These are phyloP conservation scores for Rubroboletus pulcherrimus DNA, from an alignment of 768 basidiomycete species.

Conservation along the genomic window DNA sequence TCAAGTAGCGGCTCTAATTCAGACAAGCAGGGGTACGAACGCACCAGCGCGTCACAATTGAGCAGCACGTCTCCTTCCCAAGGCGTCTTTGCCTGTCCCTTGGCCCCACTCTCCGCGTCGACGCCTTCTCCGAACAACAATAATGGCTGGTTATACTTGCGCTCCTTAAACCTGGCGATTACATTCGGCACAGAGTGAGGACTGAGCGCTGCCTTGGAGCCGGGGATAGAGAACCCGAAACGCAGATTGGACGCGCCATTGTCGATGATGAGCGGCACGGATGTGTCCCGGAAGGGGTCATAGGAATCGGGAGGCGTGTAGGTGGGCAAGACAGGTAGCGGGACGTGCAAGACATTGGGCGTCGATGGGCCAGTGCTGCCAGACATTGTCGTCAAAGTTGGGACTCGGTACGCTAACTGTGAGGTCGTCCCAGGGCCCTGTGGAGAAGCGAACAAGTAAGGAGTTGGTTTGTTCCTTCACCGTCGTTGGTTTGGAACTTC, in stretches of 20 bases:
- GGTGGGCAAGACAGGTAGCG: constrained; percentile 28
- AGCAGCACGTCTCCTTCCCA: constrained; percentile 94
- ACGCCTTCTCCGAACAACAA: constrained; percentile 85
- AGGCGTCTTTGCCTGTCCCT: constrained; percentile 72
- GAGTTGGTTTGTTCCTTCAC: background rate
- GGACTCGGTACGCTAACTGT: background rate
- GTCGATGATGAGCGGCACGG: constrained; percentile 79
- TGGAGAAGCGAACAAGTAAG: background rate
- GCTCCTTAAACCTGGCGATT: constrained; percentile 85
- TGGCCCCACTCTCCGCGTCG: constrained; percentile 81
- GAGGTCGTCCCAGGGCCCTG: background rate
- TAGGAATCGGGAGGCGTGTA: constrained; percentile 45
- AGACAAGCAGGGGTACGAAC: constrained; percentile 26
- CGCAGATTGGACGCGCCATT: constrained; percentile 81
- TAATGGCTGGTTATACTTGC: constrained; percentile 77
- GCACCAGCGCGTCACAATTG: constrained; percentile 90
- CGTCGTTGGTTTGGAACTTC: background rate
- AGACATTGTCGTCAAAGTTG: constrained; percentile 12
- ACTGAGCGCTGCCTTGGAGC: constrained; percentile 10
- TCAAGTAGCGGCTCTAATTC: constrained; percentile 1
- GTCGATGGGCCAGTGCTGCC: constrained; percentile 7
- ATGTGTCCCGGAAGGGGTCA: constrained; percentile 42
- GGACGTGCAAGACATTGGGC: constrained; percentile 18
- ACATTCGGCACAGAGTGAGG: constrained; percentile 68
- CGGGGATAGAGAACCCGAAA: constrained; percentile 74